Base-by-base conservation (phyloP, 352 stramenopile genomes). In the Pelagophyceae sp. region DNA sequence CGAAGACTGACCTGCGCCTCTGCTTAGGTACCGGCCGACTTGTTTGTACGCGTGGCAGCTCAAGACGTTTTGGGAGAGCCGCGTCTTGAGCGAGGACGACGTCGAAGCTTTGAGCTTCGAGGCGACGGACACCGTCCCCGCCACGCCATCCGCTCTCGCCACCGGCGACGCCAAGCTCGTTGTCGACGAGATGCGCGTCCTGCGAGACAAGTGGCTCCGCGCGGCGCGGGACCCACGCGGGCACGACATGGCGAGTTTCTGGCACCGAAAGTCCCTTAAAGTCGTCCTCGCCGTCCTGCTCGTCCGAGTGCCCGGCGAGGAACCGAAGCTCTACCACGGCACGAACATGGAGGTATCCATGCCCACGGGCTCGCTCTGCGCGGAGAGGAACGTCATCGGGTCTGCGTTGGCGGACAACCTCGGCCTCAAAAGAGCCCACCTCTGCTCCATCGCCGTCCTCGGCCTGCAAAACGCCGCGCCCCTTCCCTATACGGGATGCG, bases 281-380 rank as follows among this genome's bases (percentile, higher is more conserved):
- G 93, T 94, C 58, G 96, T 99, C 65, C 86, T 99, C 61, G 94
- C 95, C 0, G 94, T 99, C 45, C 84, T 99, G 77, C 82, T 98
- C 15, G 93, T 99, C 50, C 88, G 98, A 79, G 95, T 92, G 76
- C 80, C 83, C 0, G 82, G 81, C 2, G 83, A 83, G n/a, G 38
- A 67, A n/a, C 80, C 84, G 38, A 87, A 90, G 77, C 83, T 97
- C 61, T 96, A 98, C 77, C 89, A 95, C 75, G 96, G 95, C 40
- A 98, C 97, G 82, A 99, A 99, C 86, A 98, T 98, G 87, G 96
- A 99, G 83, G 95, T 98, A 45, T 95, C 88, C 32, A 97, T 97
- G 93, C 92, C 92, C n/a, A 97, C 92, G 37, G 90, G 79, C 50
- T 97, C 91, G 51, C 88, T 98, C 25, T 98, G 94, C 83, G 92